Evolutionary conservation across 2,329 filamentous ascomycete genomes (phyloP), one percentile per base, ranked within the genome.

Genomic region (Paramyrothecium roridum): DNA sequence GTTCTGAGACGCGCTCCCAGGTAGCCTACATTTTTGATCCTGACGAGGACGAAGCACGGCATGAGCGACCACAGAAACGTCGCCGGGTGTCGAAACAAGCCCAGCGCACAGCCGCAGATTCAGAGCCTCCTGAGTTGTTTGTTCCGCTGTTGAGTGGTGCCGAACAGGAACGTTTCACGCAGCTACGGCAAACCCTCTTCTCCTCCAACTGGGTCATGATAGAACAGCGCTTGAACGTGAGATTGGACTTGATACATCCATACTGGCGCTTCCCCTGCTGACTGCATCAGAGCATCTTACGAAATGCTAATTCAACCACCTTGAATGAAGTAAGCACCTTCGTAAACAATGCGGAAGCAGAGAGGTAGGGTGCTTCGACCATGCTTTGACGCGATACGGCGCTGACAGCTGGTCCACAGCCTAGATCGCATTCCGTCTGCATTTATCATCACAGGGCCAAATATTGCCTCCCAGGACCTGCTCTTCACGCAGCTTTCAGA

Each of bases 381-480:
- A 19, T 11, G n/a, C n/a, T 33, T 2, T n/a, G 19, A 16, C 37
- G 16, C 16, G 37, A 13, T 30, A 30, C 4, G 10, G 37, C 4
- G n/a, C 37, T 43, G 37, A 43, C 37, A 13, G 13, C n/a, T 16
- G 16, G 4, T 13, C 12, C 45, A 19, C 54, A 73, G 72, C 58
- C 65, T 67, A 45, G 73, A 76, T 50, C 83, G 81, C 66, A 81
- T 91, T 43, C 85, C 88, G 0, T 82, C 87, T 8, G 88, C 83
- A 2, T 87, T 93, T 61, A 85, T 93, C 61, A 82, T 91, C 56
- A 89, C 89, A 10, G 91, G 90, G 0, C 88, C 90, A 8, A 91
- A 90, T 60, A 88, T 92, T 62, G 86, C 89, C 37, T 88, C 88
- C 2, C 88, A 92, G 68, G 83, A 85, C 46, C 76, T 89, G 13